These are phyloP conservation scores for Silene noctiflora DNA, from an alignment of 179 eudicot species.

Conservation along the genomic window DNA sequence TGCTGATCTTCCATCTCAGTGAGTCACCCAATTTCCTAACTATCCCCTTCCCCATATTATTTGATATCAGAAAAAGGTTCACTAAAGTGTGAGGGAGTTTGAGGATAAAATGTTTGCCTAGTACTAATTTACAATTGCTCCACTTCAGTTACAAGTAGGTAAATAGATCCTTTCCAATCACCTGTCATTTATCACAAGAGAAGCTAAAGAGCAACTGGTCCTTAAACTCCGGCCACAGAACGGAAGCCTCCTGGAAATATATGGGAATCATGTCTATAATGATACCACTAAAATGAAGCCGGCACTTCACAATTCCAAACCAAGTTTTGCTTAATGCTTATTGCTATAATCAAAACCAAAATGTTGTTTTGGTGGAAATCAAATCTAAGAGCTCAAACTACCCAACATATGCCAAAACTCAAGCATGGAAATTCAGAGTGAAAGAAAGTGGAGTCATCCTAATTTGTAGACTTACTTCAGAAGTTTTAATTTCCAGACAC, in stretches of 20 bases:
- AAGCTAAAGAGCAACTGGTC: not conserved
- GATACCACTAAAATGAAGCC: not conserved
- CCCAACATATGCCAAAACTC: not conserved
- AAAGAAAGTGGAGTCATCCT: not conserved
- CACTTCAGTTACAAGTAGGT: slow-evolving; percentile 8
- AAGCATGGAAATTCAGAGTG: slow-evolving; percentile 2
- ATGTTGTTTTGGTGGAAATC: not conserved
- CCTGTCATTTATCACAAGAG: not conserved
- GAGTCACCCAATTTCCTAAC: slow-evolving; percentile 31
- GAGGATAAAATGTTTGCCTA: slow-evolving; percentile 5
- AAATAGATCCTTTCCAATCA: not conserved
- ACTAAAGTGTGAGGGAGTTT: slow-evolving; percentile 3
- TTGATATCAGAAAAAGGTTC: not conserved
- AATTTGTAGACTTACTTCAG: not conserved
- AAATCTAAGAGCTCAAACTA: not conserved
- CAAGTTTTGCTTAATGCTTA: not conserved
- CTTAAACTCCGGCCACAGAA: not conserved
- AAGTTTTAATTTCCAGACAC: not conserved
- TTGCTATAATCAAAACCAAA: not conserved
- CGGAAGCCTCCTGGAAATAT: not conserved
- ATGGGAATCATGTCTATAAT: not conserved
- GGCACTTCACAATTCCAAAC: not conserved
- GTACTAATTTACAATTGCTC: not conserved
- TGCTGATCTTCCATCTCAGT: slow-evolving; percentile 84
- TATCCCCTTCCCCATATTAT: not conserved